These are phyloP conservation scores for Nemania sp. DNA, from an alignment of 2,329 filamentous ascomycete genomes.

Conservation along the genomic window DNA sequence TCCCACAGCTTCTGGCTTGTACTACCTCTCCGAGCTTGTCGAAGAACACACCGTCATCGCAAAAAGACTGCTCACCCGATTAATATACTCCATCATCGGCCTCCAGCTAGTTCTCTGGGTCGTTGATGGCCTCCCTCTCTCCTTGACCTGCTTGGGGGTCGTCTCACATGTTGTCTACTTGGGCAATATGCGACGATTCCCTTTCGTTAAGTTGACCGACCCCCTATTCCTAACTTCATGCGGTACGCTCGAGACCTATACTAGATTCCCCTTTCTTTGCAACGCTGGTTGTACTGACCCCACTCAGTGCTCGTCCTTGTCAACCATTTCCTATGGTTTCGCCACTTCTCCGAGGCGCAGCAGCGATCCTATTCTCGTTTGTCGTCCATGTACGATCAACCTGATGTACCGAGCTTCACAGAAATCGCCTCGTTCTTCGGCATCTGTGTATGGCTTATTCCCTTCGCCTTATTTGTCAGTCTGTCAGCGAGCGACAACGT, in stretches of 20 bases:
- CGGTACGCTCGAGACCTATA: slow-evolving; percentile 63
- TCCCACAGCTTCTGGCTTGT: slow-evolving; percentile 85
- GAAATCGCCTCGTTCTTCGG: slow-evolving; percentile 98
- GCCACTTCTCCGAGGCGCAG: slow-evolving; percentile 81
- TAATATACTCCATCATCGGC: slow-evolving; percentile 85
- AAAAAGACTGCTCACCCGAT: slow-evolving; percentile 83
- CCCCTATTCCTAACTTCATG: slow-evolving; percentile 89
- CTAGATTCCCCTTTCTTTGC: not conserved
- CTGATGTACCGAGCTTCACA: slow-evolving; percentile 82
- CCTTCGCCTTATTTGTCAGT: slow-evolving; percentile 94
- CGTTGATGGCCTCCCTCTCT: slow-evolving; percentile 86
- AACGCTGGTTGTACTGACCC: slow-evolving; percentile 39
- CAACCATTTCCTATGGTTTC: slow-evolving; percentile 97
- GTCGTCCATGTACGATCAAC: slow-evolving; percentile 72
- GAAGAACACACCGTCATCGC: slow-evolving; percentile 96
- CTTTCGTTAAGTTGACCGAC: slow-evolving; percentile 85
- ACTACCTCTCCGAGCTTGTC: slow-evolving; percentile 97
- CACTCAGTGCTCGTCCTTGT: slow-evolving; percentile 79
- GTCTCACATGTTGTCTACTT: slow-evolving; percentile 86
- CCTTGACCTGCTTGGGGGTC: slow-evolving; percentile 79
- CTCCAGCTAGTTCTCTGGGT: slow-evolving; percentile 80
- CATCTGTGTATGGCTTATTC: slow-evolving; percentile 95
- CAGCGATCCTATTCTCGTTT: slow-evolving; percentile 67
- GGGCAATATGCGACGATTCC: slow-evolving; percentile 82
- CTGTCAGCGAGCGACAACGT: slow-evolving; percentile 95